These are phyloP conservation scores for Annona squamosa DNA, from an alignment of 164 flowering plant species.

Conservation along the genomic window DNA sequence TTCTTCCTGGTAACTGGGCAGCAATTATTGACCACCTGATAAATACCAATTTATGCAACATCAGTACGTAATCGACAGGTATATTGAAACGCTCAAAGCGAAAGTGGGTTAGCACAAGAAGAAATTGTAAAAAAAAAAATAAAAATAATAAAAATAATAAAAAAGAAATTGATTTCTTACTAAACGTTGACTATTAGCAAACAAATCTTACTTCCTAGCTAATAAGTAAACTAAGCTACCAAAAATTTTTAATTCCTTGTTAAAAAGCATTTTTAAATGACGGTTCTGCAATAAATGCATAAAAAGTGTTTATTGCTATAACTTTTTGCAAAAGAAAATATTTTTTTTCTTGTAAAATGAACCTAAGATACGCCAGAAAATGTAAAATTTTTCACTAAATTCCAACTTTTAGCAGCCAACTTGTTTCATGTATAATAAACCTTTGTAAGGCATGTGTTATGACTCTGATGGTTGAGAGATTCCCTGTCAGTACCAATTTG, in stretches of 20 bases:
- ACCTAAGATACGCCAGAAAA: too few species aligned
- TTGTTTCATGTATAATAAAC: not conserved
- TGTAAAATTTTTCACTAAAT: too few species aligned
- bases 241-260: too few species aligned
- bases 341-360: too few species aligned
- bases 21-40: constrained; percentile 97
- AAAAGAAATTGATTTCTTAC: not conserved
- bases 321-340: too few species aligned
- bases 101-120: not conserved
- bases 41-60: not conserved
- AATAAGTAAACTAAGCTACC: not conserved
- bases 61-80: not conserved
- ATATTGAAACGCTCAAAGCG: not conserved
- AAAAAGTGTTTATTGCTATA: too few species aligned
- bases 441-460: not conserved
- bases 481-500: not conserved
- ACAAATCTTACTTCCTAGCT: not conserved
- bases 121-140: not conserved
- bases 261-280: too few species aligned
- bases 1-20: constrained; percentile 92
- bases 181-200: not conserved
- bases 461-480: not conserved
- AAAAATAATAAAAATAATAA: not conserved
- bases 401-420: not conserved
- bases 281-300: too few species aligned